A percentile compares a stretch with the other conserved stretches of the same genome.
Evolutionary conservation across 192 early-diverging fungal species (phyloP).

Genomic region (Thamnidium elegans): DNA sequence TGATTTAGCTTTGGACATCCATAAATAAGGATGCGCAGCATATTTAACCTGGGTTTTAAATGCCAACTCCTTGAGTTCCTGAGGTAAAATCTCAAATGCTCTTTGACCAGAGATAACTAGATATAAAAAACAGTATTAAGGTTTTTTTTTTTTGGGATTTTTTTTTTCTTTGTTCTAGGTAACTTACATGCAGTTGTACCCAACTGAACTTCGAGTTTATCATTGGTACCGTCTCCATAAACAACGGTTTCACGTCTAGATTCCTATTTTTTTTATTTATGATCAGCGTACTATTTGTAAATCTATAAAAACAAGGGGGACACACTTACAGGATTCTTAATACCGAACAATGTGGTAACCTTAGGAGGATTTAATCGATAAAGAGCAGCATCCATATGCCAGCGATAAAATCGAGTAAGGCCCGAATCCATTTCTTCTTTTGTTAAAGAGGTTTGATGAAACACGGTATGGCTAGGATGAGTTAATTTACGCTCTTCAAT

Average conservation of each 20-base stretch:
- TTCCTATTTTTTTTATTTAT: conserved; percentile 10
- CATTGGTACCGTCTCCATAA: conserved; percentile 30
- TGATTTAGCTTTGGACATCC: conserved; percentile 34
- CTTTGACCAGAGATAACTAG: conserved; percentile 35
- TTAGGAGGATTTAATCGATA: conserved; percentile 35
- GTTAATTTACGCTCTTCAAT: conserved; percentile 32
- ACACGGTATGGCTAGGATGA: conserved; percentile 31
- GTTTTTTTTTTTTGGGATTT: background rate
- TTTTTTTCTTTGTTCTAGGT: background rate
- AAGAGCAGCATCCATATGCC: conserved; percentile 40
- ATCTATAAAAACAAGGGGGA: background rate
- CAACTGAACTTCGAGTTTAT: conserved; percentile 34
- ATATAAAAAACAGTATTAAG: background rate
- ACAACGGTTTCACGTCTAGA: conserved; percentile 22
- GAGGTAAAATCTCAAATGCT: conserved; percentile 35
- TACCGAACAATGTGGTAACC: conserved; percentile 31
- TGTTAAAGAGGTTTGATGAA: conserved; percentile 30
- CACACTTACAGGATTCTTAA: conserved; percentile 38
- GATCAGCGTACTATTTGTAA: background rate
- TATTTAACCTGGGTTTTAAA: conserved; percentile 37
- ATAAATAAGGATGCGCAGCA: conserved; percentile 36
- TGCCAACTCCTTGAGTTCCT: conserved; percentile 32
- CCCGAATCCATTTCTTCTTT: conserved; percentile 28
- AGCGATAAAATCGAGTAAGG: conserved; percentile 37
- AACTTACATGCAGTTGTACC: conserved; percentile 40